Evolutionary conservation across 2,329 filamentous ascomycete species (phyloP), one percentile per base, ranked within the genome.

Genomic region (Sporothrix humicola): DNA sequence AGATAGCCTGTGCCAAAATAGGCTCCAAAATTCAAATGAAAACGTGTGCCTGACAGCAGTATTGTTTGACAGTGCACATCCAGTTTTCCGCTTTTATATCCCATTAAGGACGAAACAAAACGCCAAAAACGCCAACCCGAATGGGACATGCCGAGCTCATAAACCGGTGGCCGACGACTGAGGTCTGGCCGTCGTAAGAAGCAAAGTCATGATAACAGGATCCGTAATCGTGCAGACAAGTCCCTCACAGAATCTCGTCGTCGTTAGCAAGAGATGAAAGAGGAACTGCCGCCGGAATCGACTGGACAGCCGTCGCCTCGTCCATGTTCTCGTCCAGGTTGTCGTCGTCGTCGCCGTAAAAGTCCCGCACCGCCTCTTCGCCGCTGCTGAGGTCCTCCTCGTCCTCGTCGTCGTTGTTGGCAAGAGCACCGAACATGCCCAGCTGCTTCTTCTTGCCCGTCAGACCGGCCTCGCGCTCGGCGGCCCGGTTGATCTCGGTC

Each of bases 401-500:
- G 4, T 46, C 52, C 6, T 56, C 65, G 46, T 69, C 69, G 26
- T 50, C 69, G 26, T 50, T 52, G 13, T 31, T 46, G 13, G 70
- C 69, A 12, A 75, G 66, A 15, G 72, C 76, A 5, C 58, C 72
- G 56, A 74, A 74, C 66, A 73, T 73, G 66, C 69, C 56, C 58
- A 52, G 48, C 9, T 66, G 26, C 72, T 74, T 74, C 69, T 75
- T 75, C 61, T 68, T 73, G 46, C 26, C 58, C 10, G 10, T 15
- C 1, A 44, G 61, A 9, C 44, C 66, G 15, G 17, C 70, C 31
- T 66, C 56, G n/a, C 74, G 74, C 58, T 71, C 48, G 0, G 44
- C 50, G 1, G 72, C 54, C 44, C 23, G 68, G 79, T 90, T 91
- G 77, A 90, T 82, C 8, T 88, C 85, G 1, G 90, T 87, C 89